A percentile compares a stretch with the other conserved stretches of the same genome.
Conservation (phyloP, 148 eudicot genomes). For the Dysphania ambrosioides region DNA sequence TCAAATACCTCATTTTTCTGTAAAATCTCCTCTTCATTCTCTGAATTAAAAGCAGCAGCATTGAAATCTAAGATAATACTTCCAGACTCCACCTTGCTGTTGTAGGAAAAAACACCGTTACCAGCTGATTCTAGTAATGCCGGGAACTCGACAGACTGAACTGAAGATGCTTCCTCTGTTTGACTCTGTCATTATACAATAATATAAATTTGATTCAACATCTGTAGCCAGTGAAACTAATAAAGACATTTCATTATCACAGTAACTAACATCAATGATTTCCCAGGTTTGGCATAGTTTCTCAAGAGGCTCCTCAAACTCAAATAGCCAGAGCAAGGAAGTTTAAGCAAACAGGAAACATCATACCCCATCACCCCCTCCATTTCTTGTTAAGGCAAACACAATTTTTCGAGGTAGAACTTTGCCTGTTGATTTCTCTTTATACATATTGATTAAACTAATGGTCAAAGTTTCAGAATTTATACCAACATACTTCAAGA, state of each 20-base stretch:
- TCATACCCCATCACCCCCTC: background rate
- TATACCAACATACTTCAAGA: background rate
- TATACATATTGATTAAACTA: background rate
- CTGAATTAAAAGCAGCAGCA: constrained; percentile 26
- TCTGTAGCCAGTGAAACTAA: background rate
- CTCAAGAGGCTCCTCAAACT: background rate
- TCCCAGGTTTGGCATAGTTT: background rate
- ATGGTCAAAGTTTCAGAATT: background rate
- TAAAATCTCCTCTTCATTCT: constrained; percentile 22
- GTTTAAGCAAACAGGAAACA: background rate
- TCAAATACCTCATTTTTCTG: constrained; percentile 22
- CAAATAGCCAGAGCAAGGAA: background rate
- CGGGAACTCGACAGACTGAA: constrained; percentile 18
- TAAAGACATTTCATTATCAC: background rate
- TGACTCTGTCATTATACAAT: constrained; percentile 33
- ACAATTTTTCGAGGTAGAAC: background rate
- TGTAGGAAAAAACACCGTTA: constrained; percentile 28
- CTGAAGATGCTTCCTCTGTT: constrained; percentile 23
- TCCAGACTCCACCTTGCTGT: constrained; percentile 54
- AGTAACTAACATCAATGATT: background rate
- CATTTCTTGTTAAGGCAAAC: background rate
- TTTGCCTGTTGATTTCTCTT: background rate
- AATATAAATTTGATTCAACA: background rate
- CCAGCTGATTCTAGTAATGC: constrained; percentile 29
- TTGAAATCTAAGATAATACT: constrained; percentile 57